These are phyloP conservation scores for Aschersonia sp. DNA, from an alignment of 2,329 filamentous ascomycete species.

Conservation along the genomic window DNA sequence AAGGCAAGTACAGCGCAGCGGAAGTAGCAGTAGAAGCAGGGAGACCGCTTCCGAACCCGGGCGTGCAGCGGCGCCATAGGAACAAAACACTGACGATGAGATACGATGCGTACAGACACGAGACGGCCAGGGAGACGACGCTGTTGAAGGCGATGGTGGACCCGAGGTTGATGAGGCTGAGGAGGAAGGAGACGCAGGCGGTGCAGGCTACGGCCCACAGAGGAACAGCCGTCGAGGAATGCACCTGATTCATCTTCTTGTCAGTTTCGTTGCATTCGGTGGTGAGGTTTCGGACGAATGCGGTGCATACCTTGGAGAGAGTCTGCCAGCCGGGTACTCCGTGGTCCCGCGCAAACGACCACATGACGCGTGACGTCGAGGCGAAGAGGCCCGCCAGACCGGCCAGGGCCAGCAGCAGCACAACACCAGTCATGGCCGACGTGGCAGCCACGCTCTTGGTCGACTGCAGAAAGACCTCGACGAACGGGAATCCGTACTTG, in stretches of 20 bases:
- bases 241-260: neutral
- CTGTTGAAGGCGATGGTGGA: slow-evolving; percentile 15
- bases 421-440: slow-evolving; percentile 32
- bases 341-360: slow-evolving; percentile 30
- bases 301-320: slow-evolving; percentile 10
- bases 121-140: slow-evolving; percentile 14
- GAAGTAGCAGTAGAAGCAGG: neutral
- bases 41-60: slow-evolving; percentile 9
- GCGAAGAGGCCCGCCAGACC: slow-evolving; percentile 38
- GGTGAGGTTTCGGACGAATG: neutral
- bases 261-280: neutral
- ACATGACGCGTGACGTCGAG: slow-evolving; percentile 41
- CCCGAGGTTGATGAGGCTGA: slow-evolving; percentile 18
- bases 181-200: slow-evolving; percentile 11
- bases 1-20: neutral
- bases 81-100: slow-evolving; percentile 13
- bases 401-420: slow-evolving; percentile 32
- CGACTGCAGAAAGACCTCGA: slow-evolving; percentile 40
- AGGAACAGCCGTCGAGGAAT: slow-evolving; percentile 13
- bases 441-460: slow-evolving; percentile 31
- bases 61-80: slow-evolving; percentile 14
- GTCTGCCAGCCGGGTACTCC: slow-evolving; percentile 16
- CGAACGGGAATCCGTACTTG: slow-evolving; percentile 40
- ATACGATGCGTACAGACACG: slow-evolving; percentile 15
- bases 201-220: slow-evolving; percentile 14